Conservation (phyloP, 78 protist genomes). For the slime mould (Dictyostelium discoideum) region DNA sequence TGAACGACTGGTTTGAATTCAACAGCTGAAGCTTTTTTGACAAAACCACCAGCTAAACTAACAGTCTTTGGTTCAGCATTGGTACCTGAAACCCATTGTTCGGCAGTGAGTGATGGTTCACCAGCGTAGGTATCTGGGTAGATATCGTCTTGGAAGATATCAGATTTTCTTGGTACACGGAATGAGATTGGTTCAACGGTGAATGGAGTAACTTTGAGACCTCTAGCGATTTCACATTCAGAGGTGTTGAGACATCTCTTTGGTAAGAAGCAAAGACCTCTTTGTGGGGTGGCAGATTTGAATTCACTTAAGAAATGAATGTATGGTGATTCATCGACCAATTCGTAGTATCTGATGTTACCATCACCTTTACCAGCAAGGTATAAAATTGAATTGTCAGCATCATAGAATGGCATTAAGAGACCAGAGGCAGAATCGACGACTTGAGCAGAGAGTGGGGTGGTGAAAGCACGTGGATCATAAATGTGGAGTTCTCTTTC, state of each 20-base stretch:
- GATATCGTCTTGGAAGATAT: conserved; percentile 95
- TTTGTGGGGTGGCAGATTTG: conserved; percentile 90
- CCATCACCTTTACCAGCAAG: conserved; percentile 99
- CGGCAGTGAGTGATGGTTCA: conserved; percentile 89
- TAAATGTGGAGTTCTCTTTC: conserved; percentile 93
- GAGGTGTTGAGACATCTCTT: conserved; percentile 91
- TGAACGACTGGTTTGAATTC: conserved; percentile 71
- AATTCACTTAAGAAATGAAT: conserved; percentile 88
- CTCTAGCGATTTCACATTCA: conserved; percentile 92
- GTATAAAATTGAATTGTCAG: conserved; percentile 91
- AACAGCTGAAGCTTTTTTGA: conserved; percentile 45
- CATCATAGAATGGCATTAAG: conserved; percentile 95
- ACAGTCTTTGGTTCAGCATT: conserved; percentile 88
- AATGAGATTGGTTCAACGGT: conserved; percentile 93
- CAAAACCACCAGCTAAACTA: conserved; percentile 87
- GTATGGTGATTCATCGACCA: conserved; percentile 89
- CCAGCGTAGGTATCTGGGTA: conserved; percentile 94
- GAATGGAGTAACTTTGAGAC: conserved; percentile 88
- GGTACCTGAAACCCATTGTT: conserved; percentile 90
- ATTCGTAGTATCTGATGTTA: conserved; percentile 97
- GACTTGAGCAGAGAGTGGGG: conserved; percentile 65
- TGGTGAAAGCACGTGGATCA: conserved; percentile 68
- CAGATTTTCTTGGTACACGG: conserved; percentile 95
- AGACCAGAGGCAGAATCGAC: conserved; percentile 94
- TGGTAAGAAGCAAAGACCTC: conserved; percentile 93